Conservation (phyloP, 805 yeast genomes). For the Spathaspora girioi region DNA sequence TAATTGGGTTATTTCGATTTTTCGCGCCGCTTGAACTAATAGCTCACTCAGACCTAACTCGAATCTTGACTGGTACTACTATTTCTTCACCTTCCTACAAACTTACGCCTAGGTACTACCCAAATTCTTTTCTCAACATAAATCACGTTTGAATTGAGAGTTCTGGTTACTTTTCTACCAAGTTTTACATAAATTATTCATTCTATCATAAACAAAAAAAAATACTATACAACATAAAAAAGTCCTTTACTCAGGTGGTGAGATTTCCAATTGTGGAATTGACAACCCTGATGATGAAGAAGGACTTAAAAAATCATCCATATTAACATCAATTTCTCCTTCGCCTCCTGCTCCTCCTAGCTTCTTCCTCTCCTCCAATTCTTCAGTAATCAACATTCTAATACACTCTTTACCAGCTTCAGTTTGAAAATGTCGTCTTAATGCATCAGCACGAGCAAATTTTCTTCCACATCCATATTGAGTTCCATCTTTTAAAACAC, state of each 20-base stretch:
- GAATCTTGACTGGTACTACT: too few species aligned
- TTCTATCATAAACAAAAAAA: neutral
- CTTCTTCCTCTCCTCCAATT: slow-evolving; percentile 23
- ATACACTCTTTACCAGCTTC: slow-evolving; percentile 46
- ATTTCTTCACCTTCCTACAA: too few species aligned
- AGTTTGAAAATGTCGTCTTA: slow-evolving; percentile 43
- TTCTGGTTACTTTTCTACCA: too few species aligned
- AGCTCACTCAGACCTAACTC: too few species aligned
- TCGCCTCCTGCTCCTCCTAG: neutral
- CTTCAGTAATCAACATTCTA: slow-evolving; percentile 37
- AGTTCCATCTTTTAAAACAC: slow-evolving; percentile 54
- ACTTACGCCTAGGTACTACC: too few species aligned
- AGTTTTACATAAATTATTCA: neutral
- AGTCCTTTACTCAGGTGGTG: slow-evolving; percentile 25
- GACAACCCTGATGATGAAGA: neutral
- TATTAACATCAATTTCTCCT: slow-evolving; percentile 31
- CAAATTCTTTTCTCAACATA: too few species aligned
- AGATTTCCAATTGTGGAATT: slow-evolving; percentile 35
- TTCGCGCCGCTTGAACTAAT: too few species aligned
- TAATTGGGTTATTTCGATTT: too few species aligned
- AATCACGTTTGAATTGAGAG: too few species aligned
- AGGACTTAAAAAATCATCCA: neutral
- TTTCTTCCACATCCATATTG: slow-evolving; percentile 44
- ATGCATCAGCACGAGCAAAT: slow-evolving; percentile 45
- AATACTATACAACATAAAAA: slow-evolving; percentile 2